Base-by-base conservation (phyloP, 164 flowering plant species). In the Vitis riparia region DNA sequence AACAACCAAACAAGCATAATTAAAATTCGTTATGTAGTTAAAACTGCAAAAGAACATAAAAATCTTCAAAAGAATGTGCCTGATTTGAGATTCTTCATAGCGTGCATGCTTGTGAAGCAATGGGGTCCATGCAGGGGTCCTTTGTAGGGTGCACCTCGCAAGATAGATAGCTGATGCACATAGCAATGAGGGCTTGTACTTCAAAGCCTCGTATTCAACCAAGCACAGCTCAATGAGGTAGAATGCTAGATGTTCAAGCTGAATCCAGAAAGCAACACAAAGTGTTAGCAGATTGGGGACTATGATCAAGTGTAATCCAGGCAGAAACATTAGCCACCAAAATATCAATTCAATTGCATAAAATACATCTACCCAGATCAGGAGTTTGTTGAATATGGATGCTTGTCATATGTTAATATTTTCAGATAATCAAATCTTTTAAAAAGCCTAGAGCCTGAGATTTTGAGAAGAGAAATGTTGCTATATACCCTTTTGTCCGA, bases 101-200 rank as follows among this genome's bases (percentile, higher is more conserved):
- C 73, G 83, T 17, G 98, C 67, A 73, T 91, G 96, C 58, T 78
- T 84, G 55, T 55, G 37, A 14, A 94, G 94, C 67, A 94, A 75
- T 53, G 87, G 80, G 51, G 96, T 90, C 98, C 98, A 94, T 19
- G 84, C 71, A 19, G 97, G 97, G 72, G 75, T 52, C 59, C 73
- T 71, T 66, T 79, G 76, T 66, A 92, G 61, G 7, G 93, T 92
- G 69, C 83, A 83, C 59, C 94, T 76, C 51, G 98, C 96, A 72
- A 92, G 73, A 80, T 88, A 93, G 66, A 93, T 80, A 51, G 97
- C 97, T 49, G 97, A 82, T 75, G 98, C 98, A 78, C 93, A 89
- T 56, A 93, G 72, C 81, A 90, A 51, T 3, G 98, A 93, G 3
- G 97, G 83, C 79, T 89, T 93, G 83, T 78, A 91, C 70, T 79